phyloP scores from a whole-genome alignment of 2,329 filamentous ascomycete genomes.

The Aspergillus novoparasiticus region DNA sequence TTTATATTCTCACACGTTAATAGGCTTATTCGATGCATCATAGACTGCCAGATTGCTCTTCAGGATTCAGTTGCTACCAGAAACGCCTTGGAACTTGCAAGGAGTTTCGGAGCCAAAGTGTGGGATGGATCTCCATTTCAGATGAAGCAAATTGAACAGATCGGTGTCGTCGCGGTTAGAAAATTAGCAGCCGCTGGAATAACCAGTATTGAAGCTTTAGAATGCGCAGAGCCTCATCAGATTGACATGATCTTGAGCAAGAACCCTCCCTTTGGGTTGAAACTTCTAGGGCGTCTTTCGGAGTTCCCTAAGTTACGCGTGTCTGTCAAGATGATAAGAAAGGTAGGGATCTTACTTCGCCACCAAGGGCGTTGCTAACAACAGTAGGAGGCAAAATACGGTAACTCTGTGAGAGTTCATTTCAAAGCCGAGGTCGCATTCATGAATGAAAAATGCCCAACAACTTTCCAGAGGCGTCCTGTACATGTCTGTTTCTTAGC shows the following conservation, averaged over 20 bases:
- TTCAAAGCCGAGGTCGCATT: conserved; percentile 71
- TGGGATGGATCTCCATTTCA: conserved; percentile 86
- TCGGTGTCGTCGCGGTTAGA: conserved; percentile 74
- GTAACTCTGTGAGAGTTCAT: conserved; percentile 57
- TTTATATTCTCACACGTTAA: conserved; percentile 69
- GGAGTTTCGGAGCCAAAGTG: conserved; percentile 71
- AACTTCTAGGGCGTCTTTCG: conserved; percentile 64
- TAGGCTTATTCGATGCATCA: conserved; percentile 72
- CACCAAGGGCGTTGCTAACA: conserved; percentile 13
- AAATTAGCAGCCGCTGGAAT: conserved; percentile 74
- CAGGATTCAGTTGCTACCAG: conserved; percentile 69
- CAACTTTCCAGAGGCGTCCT: conserved; percentile 63
- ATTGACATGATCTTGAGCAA: conserved; percentile 78
- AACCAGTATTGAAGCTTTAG: conserved; percentile 70
- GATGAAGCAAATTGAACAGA: conserved; percentile 77
- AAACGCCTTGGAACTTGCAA: conserved; percentile 73
- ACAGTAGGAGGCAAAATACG: conserved; percentile 34
- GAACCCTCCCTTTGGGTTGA: conserved; percentile 80
- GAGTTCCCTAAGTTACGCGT: conserved; percentile 71
- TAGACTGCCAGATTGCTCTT: conserved; percentile 68
- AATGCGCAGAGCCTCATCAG: conserved; percentile 64
- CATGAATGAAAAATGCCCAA: conserved; percentile 64
- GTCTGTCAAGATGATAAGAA: conserved; percentile 53
- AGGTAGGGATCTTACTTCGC: conserved; percentile 40
- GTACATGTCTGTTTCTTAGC: conserved; percentile 75